These are phyloP conservation scores for Diaporthe capsici DNA, from an alignment of 2,329 filamentous ascomycete genomes.

Conservation along the genomic window DNA sequence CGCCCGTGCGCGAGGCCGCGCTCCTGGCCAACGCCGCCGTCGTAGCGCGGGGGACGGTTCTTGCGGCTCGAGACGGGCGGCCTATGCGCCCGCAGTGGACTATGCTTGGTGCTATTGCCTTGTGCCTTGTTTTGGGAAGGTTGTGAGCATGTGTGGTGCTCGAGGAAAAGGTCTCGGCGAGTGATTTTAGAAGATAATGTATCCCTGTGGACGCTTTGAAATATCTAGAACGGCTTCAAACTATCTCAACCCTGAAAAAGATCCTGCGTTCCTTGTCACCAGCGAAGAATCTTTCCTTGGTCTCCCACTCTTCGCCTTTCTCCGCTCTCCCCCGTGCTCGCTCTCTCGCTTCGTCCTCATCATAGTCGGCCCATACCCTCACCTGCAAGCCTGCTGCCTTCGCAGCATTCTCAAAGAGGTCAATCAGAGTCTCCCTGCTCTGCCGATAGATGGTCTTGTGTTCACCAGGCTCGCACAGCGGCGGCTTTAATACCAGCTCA, in stretches of 20 bases:
- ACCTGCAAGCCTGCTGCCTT: slow-evolving; percentile 15
- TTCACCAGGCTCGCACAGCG: slow-evolving; percentile 13
- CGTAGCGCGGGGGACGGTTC: too few relatives aligned
- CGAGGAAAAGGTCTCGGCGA: too few relatives aligned
- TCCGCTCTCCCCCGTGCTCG: slow-evolving; percentile 13
- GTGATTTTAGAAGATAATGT: neutral
- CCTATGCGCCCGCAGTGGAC: too few relatives aligned
- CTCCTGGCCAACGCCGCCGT: too few relatives aligned
- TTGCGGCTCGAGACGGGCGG: too few relatives aligned
- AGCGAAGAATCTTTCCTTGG: slow-evolving; percentile 19
- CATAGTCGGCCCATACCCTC: slow-evolving; percentile 19
- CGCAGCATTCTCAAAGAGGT: slow-evolving; percentile 18
- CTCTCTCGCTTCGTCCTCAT: slow-evolving; percentile 23
- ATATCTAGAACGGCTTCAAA: slow-evolving; percentile 24
- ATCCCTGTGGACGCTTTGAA: slow-evolving; percentile 10
- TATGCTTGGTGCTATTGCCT: too few relatives aligned
- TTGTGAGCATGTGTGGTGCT: too few relatives aligned
- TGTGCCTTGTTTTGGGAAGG: too few relatives aligned
- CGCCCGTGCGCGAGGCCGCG: too few relatives aligned
- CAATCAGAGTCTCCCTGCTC: slow-evolving; percentile 22
- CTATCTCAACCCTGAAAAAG: slow-evolving; percentile 21
- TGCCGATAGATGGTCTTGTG: slow-evolving; percentile 22
- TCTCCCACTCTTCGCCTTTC: slow-evolving; percentile 15
- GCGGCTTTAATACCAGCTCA: slow-evolving; percentile 17
- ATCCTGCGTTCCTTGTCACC: slow-evolving; percentile 17